Conservation (phyloP, 1,139 yeast species). For the Blastobotrys indianensis region DNA sequence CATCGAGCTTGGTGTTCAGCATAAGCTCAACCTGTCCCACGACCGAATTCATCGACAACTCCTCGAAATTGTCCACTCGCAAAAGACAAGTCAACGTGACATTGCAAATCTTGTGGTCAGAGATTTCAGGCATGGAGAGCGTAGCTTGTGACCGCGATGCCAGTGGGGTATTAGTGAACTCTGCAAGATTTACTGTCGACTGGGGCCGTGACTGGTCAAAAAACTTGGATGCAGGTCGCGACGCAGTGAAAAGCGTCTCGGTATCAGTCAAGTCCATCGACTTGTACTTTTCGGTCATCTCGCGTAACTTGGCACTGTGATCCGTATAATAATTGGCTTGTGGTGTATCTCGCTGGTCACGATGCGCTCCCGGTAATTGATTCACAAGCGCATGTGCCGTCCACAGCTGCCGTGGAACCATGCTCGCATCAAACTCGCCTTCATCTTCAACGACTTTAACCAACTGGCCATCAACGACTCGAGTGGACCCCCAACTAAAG, state of each 20-base stretch:
- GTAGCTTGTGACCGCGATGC: too few relatives aligned
- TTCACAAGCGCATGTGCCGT: slow-evolving; percentile 26
- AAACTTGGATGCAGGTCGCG: too few relatives aligned
- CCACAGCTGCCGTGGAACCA: slow-evolving; percentile 30
- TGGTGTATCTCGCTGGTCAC: slow-evolving; percentile 11
- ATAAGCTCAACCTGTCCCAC: neutral
- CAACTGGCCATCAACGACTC: slow-evolving; percentile 58
- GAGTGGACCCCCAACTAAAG: slow-evolving; percentile 97
- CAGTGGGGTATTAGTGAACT: too few relatives aligned
- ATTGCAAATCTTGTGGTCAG: too few relatives aligned
- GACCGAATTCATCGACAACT: slow-evolving; percentile 1
- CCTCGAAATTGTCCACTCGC: neutral
- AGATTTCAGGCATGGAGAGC: too few relatives aligned
- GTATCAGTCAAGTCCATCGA: too few relatives aligned
- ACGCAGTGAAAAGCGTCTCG: too few relatives aligned
- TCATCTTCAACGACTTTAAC: slow-evolving; percentile 3
- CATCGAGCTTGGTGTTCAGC: slow-evolving; percentile 1
- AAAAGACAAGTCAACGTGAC: too few relatives aligned
- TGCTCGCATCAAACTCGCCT: slow-evolving; percentile 21
- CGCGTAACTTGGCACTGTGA: neutral
- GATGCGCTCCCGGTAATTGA: slow-evolving; percentile 29
- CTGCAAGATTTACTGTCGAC: too few relatives aligned
- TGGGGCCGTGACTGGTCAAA: too few relatives aligned
- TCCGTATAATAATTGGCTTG: neutral
- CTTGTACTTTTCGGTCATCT: too few relatives aligned